phyloP scores from a whole-genome alignment of 2,329 filamentous ascomycete species.

The Calonectria honghensis region DNA sequence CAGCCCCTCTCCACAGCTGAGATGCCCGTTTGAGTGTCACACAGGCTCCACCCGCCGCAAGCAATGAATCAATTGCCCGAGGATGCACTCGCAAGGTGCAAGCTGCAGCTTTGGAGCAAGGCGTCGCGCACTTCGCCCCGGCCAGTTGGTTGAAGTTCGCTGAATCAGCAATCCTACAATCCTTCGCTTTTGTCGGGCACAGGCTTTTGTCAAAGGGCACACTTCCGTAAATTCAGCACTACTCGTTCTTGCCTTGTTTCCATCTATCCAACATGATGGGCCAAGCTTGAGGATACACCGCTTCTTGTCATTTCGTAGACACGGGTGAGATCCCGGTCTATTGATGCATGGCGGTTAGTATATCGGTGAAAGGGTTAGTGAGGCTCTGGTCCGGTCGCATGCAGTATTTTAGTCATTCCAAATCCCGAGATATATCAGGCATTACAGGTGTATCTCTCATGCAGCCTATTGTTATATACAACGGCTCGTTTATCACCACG shows the following conservation, averaged over 20 bases:
- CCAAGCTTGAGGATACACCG: background rate
- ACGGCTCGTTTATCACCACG: too few species aligned
- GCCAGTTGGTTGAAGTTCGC: background rate
- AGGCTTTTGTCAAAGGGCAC: background rate
- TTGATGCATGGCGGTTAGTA: too few species aligned
- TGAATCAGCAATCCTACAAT: background rate
- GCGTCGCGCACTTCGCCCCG: background rate
- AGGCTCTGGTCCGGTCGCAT: background rate
- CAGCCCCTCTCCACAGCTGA: conserved; percentile 15
- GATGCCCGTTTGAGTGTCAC: conserved; percentile 26
- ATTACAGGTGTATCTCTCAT: background rate
- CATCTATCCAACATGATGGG: background rate
- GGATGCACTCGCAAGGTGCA: conserved; percentile 12
- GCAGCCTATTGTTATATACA: too few species aligned
- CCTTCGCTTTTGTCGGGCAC: background rate
- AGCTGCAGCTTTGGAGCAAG: conserved; percentile 17
- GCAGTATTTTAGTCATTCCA: background rate
- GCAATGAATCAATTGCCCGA: conserved; percentile 32
- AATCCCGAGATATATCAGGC: background rate
- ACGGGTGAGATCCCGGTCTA: background rate
- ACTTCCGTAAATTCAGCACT: too few species aligned
- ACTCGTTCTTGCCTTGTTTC: background rate
- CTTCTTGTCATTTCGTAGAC: background rate
- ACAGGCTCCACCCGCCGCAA: conserved; percentile 32
- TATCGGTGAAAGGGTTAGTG: too few species aligned